phyloP scores from a whole-genome alignment of 2,329 filamentous ascomycete species.

The Pseudogymnoascus sp. region DNA sequence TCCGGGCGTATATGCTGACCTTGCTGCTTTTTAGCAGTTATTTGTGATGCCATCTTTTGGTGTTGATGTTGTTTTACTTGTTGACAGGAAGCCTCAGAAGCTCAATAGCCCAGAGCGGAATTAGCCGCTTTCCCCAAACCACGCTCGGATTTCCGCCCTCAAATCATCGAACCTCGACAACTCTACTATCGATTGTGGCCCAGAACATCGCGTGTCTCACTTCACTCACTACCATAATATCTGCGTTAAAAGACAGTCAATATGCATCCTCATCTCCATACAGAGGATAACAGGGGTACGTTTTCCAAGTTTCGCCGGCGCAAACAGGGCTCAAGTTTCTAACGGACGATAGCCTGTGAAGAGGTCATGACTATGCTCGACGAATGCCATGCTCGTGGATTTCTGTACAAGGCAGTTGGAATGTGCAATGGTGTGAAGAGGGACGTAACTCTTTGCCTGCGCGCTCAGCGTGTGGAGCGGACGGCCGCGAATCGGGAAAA shows the following conservation, averaged over 20 bases:
- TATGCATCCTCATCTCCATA: constrained; percentile 98
- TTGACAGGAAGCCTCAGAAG: constrained; percentile 4
- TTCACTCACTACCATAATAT: not conserved
- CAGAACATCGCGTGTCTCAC: not conserved
- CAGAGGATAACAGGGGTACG: constrained; percentile 80
- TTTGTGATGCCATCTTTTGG: constrained; percentile 27
- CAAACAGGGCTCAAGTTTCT: constrained; percentile 13
- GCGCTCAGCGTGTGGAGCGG: constrained; percentile 69
- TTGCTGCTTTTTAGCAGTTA: constrained; percentile 29
- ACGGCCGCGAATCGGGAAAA: constrained; percentile 69
- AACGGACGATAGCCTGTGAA: constrained; percentile 64
- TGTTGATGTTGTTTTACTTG: constrained; percentile 7
- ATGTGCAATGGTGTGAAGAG: constrained; percentile 85
- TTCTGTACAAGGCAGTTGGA: constrained; percentile 83
- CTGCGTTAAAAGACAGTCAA: constrained; percentile 25
- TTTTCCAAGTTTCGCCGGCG: not conserved
- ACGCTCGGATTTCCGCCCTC: not conserved
- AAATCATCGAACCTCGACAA: not conserved
- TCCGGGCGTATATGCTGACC: constrained; percentile 18
- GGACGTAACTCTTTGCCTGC: constrained; percentile 76
- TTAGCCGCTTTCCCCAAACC: not conserved
- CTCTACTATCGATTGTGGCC: not conserved
- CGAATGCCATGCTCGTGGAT: constrained; percentile 88
- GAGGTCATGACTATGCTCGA: constrained; percentile 90
- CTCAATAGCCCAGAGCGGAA: not conserved